Evolutionary conservation across 345 rosid genomes (phyloP).

Genomic region (Ceriops zippeliana): DNA sequence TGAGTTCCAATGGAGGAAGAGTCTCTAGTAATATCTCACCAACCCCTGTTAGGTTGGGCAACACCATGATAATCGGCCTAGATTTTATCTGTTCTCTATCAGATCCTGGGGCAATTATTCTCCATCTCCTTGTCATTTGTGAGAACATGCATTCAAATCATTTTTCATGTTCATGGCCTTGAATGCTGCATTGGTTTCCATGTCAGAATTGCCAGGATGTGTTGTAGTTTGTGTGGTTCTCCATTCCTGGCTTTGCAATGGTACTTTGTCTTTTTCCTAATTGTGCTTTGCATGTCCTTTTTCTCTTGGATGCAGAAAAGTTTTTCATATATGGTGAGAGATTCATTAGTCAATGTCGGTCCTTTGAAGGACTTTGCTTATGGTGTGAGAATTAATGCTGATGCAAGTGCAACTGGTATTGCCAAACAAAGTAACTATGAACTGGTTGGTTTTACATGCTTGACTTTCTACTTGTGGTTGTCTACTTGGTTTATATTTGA

Average conservation of each 20-base stretch:
- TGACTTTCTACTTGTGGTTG: neutral
- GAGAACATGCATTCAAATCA: neutral
- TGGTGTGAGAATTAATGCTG: conserved; percentile 85
- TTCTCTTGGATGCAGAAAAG: conserved; percentile 59
- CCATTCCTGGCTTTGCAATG: neutral
- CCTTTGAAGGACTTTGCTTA: conserved; percentile 94
- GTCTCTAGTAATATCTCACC: neutral
- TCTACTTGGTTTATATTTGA: no score
- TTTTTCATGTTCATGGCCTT: neutral
- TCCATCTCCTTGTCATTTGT: neutral
- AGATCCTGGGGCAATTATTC: no score
- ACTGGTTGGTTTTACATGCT: conserved; percentile 56
- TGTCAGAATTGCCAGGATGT: neutral
- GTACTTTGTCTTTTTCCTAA: conserved; percentile 1
- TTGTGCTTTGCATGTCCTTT: conserved; percentile 12
- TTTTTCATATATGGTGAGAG: conserved; percentile 91
- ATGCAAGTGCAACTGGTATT: conserved; percentile 85
- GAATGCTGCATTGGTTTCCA: neutral
- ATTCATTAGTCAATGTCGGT: conserved; percentile 85
- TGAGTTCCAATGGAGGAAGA: neutral
- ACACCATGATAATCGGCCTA: no score
- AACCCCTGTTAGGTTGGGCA: no score
- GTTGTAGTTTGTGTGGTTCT: neutral
- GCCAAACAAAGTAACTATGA: conserved; percentile 98
- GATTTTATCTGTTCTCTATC: no score